Percentiles rank a stretch among this genome's conserved stretches.
phyloP scores from a whole-genome alignment of 164 flowering plant genomes.

The Magnolia kwangsiensis region DNA sequence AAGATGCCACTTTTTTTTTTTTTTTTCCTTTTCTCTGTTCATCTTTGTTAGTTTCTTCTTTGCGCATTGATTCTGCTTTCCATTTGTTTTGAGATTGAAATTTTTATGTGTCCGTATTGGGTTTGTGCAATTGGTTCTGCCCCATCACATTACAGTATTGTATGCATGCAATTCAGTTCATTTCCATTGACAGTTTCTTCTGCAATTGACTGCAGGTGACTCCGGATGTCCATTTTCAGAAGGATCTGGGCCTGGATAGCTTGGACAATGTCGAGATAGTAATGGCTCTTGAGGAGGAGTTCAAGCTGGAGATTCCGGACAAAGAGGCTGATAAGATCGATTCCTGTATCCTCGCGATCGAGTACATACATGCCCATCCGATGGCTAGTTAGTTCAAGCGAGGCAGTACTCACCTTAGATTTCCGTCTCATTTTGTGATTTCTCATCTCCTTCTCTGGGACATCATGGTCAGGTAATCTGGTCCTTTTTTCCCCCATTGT shows the following conservation, averaged over 20 bases:
- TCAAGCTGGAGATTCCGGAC: conserved; percentile 90
- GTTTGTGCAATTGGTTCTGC: not conserved
- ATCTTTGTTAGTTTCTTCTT: no score
- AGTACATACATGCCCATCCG: conserved; percentile 72
- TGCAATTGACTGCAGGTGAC: conserved; percentile 50
- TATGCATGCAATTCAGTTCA: not conserved
- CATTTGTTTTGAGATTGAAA: no score
- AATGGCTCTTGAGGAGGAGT: conserved; percentile 91
- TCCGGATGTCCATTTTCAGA: conserved; percentile 74
- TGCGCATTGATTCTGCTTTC: no score
- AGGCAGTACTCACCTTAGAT: not conserved
- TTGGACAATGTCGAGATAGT: conserved; percentile 89
- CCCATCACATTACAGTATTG: not conserved
- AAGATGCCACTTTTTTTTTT: no score
- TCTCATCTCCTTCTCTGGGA: not conserved
- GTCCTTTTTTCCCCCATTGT: not conserved
- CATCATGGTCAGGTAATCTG: not conserved
- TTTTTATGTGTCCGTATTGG: not conserved
- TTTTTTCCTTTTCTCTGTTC: no score
- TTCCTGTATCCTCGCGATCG: conserved; percentile 74
- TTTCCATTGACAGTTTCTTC: not conserved
- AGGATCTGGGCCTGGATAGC: conserved; percentile 90
- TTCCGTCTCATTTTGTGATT: not conserved
- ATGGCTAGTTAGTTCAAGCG: conserved; percentile 52
- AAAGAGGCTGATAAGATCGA: conserved; percentile 86